Evolutionary conservation across 106 monocot genomes (phyloP).

Genomic region (Platanthera zijinensis): DNA sequence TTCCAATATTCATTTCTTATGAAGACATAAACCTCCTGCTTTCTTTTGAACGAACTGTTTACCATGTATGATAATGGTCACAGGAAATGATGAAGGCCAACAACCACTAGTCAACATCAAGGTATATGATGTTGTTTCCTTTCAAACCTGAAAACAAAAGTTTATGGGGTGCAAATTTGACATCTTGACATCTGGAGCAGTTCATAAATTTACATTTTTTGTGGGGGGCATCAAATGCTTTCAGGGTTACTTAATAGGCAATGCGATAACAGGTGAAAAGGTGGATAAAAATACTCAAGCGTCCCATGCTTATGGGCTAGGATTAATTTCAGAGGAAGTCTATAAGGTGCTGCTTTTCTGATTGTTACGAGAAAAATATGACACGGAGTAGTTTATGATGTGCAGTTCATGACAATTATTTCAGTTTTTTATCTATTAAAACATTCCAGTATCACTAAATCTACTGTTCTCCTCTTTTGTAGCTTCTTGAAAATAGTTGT

Average conservation of each 20-base stretch:
- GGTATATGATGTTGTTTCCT: not conserved
- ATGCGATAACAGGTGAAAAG: not conserved
- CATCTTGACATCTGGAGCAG: not conserved
- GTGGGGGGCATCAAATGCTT: not conserved
- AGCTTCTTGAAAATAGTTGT: not conserved
- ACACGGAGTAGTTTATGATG: not conserved
- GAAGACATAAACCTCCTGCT: not conserved
- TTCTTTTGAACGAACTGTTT: not conserved
- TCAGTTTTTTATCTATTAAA: too few relatives aligned
- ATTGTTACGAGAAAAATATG: not conserved
- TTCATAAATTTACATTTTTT: not conserved
- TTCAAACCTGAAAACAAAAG: not conserved
- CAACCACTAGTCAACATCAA: not conserved
- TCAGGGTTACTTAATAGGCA: slow-evolving; percentile 1
- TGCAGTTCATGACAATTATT: too few relatives aligned
- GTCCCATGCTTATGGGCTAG: not conserved
- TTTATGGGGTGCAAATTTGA: not conserved
- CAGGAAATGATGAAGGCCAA: slow-evolving; percentile 3
- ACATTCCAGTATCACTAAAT: not conserved
- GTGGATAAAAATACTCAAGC: not conserved
- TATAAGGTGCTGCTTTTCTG: not conserved
- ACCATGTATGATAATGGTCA: not conserved
- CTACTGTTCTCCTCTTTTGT: not conserved
- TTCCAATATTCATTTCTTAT: not conserved
- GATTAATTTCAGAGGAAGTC: not conserved